Base-by-base conservation (phyloP, 1,139 yeast genomes). In the Eremothecium sinecaudum region DNA sequence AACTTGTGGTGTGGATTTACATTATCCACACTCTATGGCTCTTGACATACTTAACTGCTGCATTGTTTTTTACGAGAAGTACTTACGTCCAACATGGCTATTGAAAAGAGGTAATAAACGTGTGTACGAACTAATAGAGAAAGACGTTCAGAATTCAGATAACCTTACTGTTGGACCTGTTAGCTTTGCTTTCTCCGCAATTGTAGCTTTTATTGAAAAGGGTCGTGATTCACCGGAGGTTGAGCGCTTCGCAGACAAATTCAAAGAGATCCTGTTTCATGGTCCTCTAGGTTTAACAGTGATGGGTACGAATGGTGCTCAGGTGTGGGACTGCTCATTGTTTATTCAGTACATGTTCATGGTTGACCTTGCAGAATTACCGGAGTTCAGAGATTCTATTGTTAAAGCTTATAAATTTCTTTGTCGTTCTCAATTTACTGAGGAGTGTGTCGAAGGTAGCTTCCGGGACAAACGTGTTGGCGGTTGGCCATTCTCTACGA, bases 301-400 rank as follows among this genome's bases (percentile, higher is more conserved):
- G 37, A 83, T 82, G 82, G 99, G 99, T 7, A 92, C 99, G 1
- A 92, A 92, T 58, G 99, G 99, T 18, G 86, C 84, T 0, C 99
- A 92, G 58, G 87, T 81, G 1, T 92, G 99, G 98, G 99, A 92
- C 58, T 79, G 79, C 14, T 87, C 96, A 0, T 90, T 92, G 59
- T 79, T 82, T 47, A 66, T 90, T 19, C 98, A 92, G 52, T 84
- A 84, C 50, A 71, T 75, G 43, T 77, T 83, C 40, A 65, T 73
- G 52, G 82, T 94, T 0, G 95, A 94, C 0, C 59, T 90, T 20
- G 90, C 82, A 2, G 79, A 77, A 24, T 51, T 67, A 26, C 79
- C 82, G 0, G 75, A 77, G 52, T 84, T 73, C 54, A 73, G 71
- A 36, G 73, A 73, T 3, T 65, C 75, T 47, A 71, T 90, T 15